A percentile compares a stretch with the other conserved stretches of the same genome.
These are phyloP conservation scores for Kodamaea arcana DNA, from an alignment of 1,139 yeast genomes.

Conservation along the genomic window DNA sequence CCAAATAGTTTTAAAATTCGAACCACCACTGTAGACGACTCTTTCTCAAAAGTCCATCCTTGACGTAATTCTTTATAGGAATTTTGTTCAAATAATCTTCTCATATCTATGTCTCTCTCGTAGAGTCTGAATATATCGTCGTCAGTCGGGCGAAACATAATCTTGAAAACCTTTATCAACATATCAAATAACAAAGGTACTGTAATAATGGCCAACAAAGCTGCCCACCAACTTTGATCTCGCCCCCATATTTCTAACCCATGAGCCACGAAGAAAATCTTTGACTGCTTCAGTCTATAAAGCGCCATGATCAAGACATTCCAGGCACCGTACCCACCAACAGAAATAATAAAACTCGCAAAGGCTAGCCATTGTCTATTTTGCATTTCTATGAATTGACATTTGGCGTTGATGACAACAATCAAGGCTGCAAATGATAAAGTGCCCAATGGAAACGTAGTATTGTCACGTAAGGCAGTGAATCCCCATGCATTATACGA, in stretches of 20 bases:
- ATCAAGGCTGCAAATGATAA: slow-evolving; percentile 69
- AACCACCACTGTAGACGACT: slow-evolving; percentile 27
- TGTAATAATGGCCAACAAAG: slow-evolving; percentile 51
- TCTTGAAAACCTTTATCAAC: slow-evolving; percentile 52
- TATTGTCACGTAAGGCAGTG: slow-evolving; percentile 61
- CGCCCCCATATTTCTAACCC: slow-evolving; percentile 74
- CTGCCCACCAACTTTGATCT: slow-evolving; percentile 84
- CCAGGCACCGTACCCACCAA: slow-evolving; percentile 88
- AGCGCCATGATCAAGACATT: slow-evolving; percentile 69
- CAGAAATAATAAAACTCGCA: slow-evolving; percentile 67
- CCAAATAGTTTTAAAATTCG: slow-evolving; percentile 12
- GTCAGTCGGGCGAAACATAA: slow-evolving; percentile 62
- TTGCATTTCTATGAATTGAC: slow-evolving; percentile 82
- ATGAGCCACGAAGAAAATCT: slow-evolving; percentile 68
- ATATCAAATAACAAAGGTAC: slow-evolving; percentile 67
- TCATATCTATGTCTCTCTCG: slow-evolving; percentile 66
- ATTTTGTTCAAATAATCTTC: slow-evolving; percentile 66
- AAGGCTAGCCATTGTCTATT: slow-evolving; percentile 70
- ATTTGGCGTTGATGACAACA: slow-evolving; percentile 68
- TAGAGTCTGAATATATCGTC: slow-evolving; percentile 73
- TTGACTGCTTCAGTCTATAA: slow-evolving; percentile 52
- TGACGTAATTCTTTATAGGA: slow-evolving; percentile 72
- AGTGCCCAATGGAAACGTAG: slow-evolving; percentile 79
- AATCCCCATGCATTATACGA: slow-evolving; percentile 68
- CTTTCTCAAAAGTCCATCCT: slow-evolving; percentile 70